Evolutionary conservation across 352 stramenopile genomes (phyloP).

Genomic region (Phytophthora idaei): DNA sequence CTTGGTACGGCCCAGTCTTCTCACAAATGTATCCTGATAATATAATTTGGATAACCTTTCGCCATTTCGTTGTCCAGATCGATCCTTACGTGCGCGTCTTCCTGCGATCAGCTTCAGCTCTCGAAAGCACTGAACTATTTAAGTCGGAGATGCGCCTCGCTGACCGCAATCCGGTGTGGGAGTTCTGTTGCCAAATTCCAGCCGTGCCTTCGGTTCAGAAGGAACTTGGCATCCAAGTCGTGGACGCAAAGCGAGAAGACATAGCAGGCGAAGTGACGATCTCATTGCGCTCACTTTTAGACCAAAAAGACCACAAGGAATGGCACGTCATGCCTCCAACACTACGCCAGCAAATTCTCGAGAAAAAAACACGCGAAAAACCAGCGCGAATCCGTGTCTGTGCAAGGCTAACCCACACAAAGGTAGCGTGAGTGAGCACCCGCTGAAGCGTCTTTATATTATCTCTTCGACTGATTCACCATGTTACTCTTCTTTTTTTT

Average conservation of each 20-base stretch:
- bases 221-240: constrained; percentile 55
- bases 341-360: constrained; percentile 62
- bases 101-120: constrained; percentile 26
- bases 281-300: constrained; percentile 52
- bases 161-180: constrained; percentile 58
- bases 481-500: background rate
- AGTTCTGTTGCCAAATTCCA: constrained; percentile 34
- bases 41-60: constrained; percentile 2
- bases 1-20: constrained; percentile 33
- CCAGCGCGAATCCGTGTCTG: constrained; percentile 48
- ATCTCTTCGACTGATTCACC: background rate
- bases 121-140: constrained; percentile 10
- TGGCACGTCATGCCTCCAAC: constrained; percentile 66
- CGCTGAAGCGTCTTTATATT: constrained; percentile 5
- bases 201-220: constrained; percentile 45
- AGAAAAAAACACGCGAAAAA: constrained; percentile 40
- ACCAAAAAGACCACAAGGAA: constrained; percentile 66
- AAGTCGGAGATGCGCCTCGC: constrained; percentile 49
- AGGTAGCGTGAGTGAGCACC: constrained; percentile 35
- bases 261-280: constrained; percentile 55
- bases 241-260: constrained; percentile 56
- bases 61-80: constrained; percentile 37
- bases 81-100: constrained; percentile 59
- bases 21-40: background rate
- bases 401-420: constrained; percentile 57